Evolutionary conservation across 2,329 filamentous ascomycete species (phyloP).

Genomic region (Phaeosphaeria sp.): DNA sequence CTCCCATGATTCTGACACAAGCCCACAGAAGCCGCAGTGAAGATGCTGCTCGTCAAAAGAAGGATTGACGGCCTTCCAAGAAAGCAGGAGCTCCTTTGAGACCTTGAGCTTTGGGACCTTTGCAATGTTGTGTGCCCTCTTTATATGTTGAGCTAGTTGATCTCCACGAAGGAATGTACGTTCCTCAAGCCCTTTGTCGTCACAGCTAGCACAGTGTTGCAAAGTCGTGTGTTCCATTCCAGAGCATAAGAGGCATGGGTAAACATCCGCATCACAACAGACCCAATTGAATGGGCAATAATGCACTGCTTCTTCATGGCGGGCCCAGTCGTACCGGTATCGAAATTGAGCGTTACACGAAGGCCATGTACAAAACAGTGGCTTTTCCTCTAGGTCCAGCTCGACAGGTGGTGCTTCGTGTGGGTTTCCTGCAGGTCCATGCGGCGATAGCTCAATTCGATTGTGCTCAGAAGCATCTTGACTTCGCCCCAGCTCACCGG

Average conservation of each 20-base stretch:
- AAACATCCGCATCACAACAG: background rate
- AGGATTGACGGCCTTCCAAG: background rate
- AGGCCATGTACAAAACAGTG: conserved; percentile 5
- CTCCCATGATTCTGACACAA: background rate
- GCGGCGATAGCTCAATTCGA: background rate
- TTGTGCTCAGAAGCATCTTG: too few relatives aligned
- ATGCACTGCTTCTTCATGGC: conserved; percentile 15
- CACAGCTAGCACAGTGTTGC: conserved; percentile 1
- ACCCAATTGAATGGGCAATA: conserved; percentile 13
- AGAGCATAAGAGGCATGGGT: background rate
- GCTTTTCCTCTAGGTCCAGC: background rate
- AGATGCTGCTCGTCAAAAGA: background rate
- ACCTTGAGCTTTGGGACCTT: background rate
- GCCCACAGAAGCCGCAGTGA: conserved; percentile 5
- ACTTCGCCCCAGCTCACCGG: too few relatives aligned
- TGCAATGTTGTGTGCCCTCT: background rate
- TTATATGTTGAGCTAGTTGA: conserved; percentile 10
- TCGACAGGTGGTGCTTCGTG: too few relatives aligned
- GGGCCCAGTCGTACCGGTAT: conserved; percentile 2
- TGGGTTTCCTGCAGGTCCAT: too few relatives aligned
- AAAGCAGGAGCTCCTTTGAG: background rate
- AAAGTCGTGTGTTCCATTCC: background rate
- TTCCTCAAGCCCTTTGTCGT: background rate
- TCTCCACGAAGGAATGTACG: conserved; percentile 9
- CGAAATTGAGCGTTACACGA: background rate